Evolutionary conservation across 345 rosid species (phyloP), one percentile per base, ranked within the genome.

Genomic region (Schrenkiella parvula): DNA sequence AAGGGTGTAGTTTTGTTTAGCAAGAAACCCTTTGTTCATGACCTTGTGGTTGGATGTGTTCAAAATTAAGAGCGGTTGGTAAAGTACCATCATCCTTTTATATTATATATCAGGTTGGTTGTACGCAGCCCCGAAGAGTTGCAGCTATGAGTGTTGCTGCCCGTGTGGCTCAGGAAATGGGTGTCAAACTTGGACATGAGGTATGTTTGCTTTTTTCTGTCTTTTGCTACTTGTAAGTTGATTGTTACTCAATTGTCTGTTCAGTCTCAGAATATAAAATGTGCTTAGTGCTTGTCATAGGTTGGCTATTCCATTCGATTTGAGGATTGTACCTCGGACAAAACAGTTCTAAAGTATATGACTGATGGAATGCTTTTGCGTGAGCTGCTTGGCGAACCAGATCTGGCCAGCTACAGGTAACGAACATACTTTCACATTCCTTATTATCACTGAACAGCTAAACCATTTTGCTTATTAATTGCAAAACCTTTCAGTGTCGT

Each of bases 61-160:
- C 13, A 75, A 59, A 67, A 43, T 42, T 19, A 59, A 34, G 13
- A 39, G 22, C 6, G n/a, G 46, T 25, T 59, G 56, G 62, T 68
- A 51, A 48, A 74, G 60, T 51, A 21, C 46, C 25, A 23, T 60
- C 43, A 52, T 32, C 26, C 13, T 34, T 34, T 41, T 26, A 11
- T 32, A 18, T 51, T 75, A 34, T 68, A 73, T 70, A 62, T 58
- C 82, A 92, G 98, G 66, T 89, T 75, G 99, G 96, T 68, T 93
- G 98, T 80, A 91, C 99, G 15, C 99, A 95, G 80, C 99, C 96
- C 53, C 87, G 98, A 55, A 79, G 96, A 72, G 96, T 93, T 75
- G 98, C 98, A 64, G 98, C 98, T 44, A 95, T 91, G 99, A 95
- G 97, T 72, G 97, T 95, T 75, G 90, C 98, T 73, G 97, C 95